Percentiles rank a stretch among this genome's conserved stretches.
phyloP scores from a whole-genome alignment of 1,139 yeast genomes.

The Eremothecium sinecaudum region DNA sequence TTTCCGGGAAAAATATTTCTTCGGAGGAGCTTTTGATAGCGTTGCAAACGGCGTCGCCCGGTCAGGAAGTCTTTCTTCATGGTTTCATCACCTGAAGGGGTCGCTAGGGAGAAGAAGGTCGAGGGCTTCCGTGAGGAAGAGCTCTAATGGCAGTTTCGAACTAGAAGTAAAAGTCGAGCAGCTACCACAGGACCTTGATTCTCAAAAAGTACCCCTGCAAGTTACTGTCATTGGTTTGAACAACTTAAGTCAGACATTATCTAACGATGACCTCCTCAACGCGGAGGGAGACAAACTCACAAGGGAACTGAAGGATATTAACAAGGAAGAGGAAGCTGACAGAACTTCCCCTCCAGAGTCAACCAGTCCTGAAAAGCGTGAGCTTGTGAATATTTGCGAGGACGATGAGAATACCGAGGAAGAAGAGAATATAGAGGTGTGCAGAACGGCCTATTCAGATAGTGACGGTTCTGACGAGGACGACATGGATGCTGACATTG shows the following conservation, averaged over 20 bases:
- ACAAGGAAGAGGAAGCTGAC: not conserved
- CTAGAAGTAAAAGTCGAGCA: too few relatives aligned
- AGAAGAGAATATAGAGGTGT: too few relatives aligned
- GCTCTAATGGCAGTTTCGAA: too few relatives aligned
- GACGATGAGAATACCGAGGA: conserved; percentile 1
- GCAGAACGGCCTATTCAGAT: too few relatives aligned
- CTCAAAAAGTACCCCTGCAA: too few relatives aligned
- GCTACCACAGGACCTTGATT: too few relatives aligned
- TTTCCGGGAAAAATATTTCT: too few relatives aligned
- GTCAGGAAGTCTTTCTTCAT: not conserved
- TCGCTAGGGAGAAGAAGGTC: not conserved
- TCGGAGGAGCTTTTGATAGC: too few relatives aligned
- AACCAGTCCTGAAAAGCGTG: not conserved
- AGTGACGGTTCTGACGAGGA: not conserved
- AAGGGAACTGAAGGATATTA: too few relatives aligned
- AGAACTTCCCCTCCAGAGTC: not conserved
- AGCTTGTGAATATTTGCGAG: not conserved
- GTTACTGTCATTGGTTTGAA: conserved; percentile 3
- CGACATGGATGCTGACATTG: not conserved
- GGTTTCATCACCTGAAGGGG: not conserved
- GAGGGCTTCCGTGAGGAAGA: not conserved
- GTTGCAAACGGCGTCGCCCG: too few relatives aligned
- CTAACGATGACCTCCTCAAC: not conserved
- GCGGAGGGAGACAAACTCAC: too few relatives aligned
- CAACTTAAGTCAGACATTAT: conserved; percentile 2